Evolutionary conservation across 1,284 basidiomycete species (phyloP), one percentile per base, ranked within the genome.

Genomic region (Blastosporella zonata): DNA sequence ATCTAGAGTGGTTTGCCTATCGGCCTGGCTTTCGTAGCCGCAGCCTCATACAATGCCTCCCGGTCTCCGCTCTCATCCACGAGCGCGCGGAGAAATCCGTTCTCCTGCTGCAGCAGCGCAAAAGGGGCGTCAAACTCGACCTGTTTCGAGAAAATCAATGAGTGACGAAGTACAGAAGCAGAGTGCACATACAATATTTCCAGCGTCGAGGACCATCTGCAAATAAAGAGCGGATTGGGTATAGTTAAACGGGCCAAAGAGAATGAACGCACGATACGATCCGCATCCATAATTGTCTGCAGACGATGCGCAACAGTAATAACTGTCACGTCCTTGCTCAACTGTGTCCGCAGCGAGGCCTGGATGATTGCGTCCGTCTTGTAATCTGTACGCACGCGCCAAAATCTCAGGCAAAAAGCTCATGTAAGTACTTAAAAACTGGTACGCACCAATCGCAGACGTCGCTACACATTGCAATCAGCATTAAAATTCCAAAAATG

Each of bases 241-340:
- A 17, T 1, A 18, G 12, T 8, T 21, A 1, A 5, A 21, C 15
- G 34, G 6, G 29, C 3, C 0, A 2, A 27, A 39, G 23, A 31
- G 37, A 10, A 17, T 4, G 15, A 10, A 49, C 60, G 42, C 44
- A 68, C 66, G 50, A 69, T 68, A 56, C 75, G 79, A 54, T 81
- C 78, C 15, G 33, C n/a, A 54, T 85, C 83, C 71, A 83, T 83
- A 55, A 87, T 79, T 0, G 83, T 86, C 57, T 84, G 81, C 8
- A 87, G 65, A 23, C 84, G 77, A 63, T 86, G 84, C 0, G 84
- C 84, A 42, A 87, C 70, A 8, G 80, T 84, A 35, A 86, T 71
- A 3, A 86, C 60, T 0, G 81, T 84, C 12, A 77, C 75, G 49
- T 78, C 79, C 4, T 67, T 62, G 6, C 64, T 68, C 22, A 85